These are phyloP conservation scores for Saturnispora mendoncae DNA, from an alignment of 805 yeast species.

Conservation along the genomic window DNA sequence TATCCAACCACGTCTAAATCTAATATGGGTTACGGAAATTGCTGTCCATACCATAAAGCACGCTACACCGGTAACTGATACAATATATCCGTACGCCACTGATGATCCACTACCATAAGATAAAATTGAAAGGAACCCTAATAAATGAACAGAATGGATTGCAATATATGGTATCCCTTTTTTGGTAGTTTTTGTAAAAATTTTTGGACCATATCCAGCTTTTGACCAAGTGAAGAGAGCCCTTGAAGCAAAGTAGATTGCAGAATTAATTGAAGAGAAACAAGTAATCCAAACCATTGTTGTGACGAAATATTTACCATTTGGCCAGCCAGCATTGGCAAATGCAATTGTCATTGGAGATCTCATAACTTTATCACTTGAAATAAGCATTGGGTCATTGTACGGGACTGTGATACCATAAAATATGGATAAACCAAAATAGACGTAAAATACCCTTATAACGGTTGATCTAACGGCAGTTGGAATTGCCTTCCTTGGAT, in stretches of 20 bases:
- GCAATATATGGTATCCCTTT: constrained; percentile 61
- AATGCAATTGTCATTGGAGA: constrained; percentile 43
- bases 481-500: constrained; percentile 51
- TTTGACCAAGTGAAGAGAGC: constrained; percentile 56
- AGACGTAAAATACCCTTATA: constrained; percentile 44
- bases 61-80: constrained; percentile 56
- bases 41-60: constrained; percentile 62
- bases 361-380: constrained; percentile 33
- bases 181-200: constrained; percentile 40
- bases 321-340: constrained; percentile 42
- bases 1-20: constrained; percentile 45
- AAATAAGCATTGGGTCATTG: constrained; percentile 38
- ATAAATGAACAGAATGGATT: constrained; percentile 42
- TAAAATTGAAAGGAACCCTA: constrained; percentile 51
- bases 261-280: constrained; percentile 60
- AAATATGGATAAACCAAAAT: constrained; percentile 45
- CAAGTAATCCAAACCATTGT: constrained; percentile 57
- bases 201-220: constrained; percentile 40
- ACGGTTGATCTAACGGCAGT: constrained; percentile 49
- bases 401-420: constrained; percentile 55
- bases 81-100: constrained; percentile 50
- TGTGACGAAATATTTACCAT: constrained; percentile 46
- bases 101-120: constrained; percentile 51
- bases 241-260: constrained; percentile 62
- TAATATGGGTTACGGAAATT: constrained; percentile 45